Evolutionary conservation across 2,329 filamentous ascomycete genomes (phyloP).

Genomic region (Talaromyces sp.): DNA sequence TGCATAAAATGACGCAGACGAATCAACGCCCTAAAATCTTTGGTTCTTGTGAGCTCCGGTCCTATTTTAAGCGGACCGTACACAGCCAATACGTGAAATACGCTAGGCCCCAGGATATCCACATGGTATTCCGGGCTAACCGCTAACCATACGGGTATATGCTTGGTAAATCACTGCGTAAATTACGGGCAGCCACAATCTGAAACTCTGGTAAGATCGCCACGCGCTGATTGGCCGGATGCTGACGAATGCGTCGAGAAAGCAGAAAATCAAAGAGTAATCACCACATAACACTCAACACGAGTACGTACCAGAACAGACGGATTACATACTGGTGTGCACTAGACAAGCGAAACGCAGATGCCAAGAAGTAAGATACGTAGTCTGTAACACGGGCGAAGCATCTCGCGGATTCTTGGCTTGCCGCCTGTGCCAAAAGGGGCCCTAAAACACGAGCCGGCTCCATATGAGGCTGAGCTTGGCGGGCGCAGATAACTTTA

Average conservation of each 20-base stretch:
- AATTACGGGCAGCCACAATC: not conserved
- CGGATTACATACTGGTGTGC: no score
- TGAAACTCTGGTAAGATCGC: not conserved
- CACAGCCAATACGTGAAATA: not conserved
- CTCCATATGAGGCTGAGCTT: constrained; percentile 4
- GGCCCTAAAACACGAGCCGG: not conserved
- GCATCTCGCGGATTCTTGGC: no score
- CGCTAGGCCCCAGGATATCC: not conserved
- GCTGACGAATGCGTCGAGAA: not conserved
- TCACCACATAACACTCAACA: not conserved
- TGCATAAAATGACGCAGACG: constrained; percentile 10
- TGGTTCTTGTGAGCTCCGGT: not conserved
- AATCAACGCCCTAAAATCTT: not conserved
- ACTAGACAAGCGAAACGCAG: no score
- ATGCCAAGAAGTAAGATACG: not conserved
- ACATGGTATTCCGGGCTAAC: not conserved
- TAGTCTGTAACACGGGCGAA: not conserved
- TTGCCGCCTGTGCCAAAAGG: not conserved
- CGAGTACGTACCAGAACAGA: not conserved
- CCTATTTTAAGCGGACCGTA: not conserved
- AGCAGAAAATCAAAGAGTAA: not conserved
- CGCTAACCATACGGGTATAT: not conserved
- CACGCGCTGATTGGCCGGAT: not conserved
- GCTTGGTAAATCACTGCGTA: not conserved
- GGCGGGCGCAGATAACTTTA: not conserved